These are phyloP conservation scores for Ustilago curta DNA, from an alignment of 1,284 basidiomycete species.

Conservation along the genomic window DNA sequence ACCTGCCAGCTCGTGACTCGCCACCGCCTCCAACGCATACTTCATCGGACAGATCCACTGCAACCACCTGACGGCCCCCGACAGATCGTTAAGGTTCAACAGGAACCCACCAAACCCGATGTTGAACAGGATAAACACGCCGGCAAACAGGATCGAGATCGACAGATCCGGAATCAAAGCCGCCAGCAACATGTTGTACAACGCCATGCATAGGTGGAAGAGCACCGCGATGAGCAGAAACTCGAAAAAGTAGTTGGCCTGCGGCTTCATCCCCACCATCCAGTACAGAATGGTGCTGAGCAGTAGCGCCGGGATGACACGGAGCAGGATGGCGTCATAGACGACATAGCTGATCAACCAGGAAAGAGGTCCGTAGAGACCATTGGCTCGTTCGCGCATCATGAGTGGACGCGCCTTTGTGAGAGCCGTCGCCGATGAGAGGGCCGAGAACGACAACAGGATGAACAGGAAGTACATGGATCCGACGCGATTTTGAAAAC, in stretches of 20 bases:
- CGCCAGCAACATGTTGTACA: conserved; percentile 56
- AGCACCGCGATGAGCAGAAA: conserved; percentile 56
- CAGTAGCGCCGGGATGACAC: conserved; percentile 43
- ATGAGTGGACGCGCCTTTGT: conserved; percentile 46
- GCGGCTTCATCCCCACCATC: conserved; percentile 59
- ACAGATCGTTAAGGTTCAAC: conserved; percentile 53
- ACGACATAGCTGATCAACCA: conserved; percentile 55
- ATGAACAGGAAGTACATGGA: conserved; percentile 61
- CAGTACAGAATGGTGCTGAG: conserved; percentile 53
- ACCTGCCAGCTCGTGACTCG: conserved; percentile 47
- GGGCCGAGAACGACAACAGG: conserved; percentile 48
- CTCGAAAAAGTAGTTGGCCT: conserved; percentile 54
- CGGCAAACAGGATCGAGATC: conserved; percentile 49
- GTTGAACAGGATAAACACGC: conserved; percentile 58
- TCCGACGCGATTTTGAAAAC: conserved; percentile 61
- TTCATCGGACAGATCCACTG: conserved; percentile 58
- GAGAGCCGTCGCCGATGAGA: conserved; percentile 48
- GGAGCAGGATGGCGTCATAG: conserved; percentile 54
- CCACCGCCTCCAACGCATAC: conserved; percentile 61
- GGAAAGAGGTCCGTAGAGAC: conserved; percentile 46
- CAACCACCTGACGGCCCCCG: conserved; percentile 52
- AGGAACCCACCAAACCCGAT: conserved; percentile 60
- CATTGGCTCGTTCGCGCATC: conserved; percentile 61
- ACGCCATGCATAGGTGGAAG: conserved; percentile 47
- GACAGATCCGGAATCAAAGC: conserved; percentile 51